These are phyloP conservation scores for Fusarium chuoi DNA, from an alignment of 2,329 filamentous ascomycete genomes.

Conservation along the genomic window DNA sequence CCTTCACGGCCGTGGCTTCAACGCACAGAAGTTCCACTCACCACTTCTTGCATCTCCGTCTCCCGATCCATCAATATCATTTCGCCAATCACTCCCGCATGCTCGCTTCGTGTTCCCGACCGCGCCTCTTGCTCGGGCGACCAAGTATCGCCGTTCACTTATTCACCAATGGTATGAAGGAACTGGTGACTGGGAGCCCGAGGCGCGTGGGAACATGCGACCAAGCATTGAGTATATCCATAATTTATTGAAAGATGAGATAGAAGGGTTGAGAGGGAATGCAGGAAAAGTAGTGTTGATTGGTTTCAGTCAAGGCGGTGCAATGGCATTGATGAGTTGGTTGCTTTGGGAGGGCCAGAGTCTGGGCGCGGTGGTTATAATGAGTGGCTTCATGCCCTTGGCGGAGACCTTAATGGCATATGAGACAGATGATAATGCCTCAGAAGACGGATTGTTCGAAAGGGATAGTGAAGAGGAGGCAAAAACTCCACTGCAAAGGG, in stretches of 20 bases:
- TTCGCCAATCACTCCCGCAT: conserved; percentile 52
- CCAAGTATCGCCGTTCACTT: conserved; percentile 46
- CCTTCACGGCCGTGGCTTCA: conserved; percentile 61
- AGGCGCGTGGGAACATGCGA: conserved; percentile 49
- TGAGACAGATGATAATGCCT: neutral
- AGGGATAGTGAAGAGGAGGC: neutral
- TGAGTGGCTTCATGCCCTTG: conserved; percentile 60
- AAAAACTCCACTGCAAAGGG: conserved; percentile 28
- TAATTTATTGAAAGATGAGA: conserved; percentile 50
- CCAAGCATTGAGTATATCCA: conserved; percentile 56
- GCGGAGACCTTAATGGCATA: conserved; percentile 43
- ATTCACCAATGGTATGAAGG: conserved; percentile 53
- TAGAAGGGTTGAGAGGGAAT: conserved; percentile 48
- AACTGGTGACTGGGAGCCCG: conserved; percentile 49
- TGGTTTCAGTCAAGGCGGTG: conserved; percentile 66
- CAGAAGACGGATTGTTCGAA: conserved; percentile 37
- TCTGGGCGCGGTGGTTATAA: conserved; percentile 53
- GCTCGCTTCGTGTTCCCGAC: conserved; percentile 63
- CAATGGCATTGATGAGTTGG: conserved; percentile 54
- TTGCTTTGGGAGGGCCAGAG: conserved; percentile 56
- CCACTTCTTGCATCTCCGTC: conserved; percentile 49
- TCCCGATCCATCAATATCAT: conserved; percentile 14
- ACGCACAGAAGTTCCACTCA: conserved; percentile 52
- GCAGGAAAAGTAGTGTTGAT: conserved; percentile 56
- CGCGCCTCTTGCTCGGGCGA: conserved; percentile 51